phyloP scores from a whole-genome alignment of 768 basidiomycete species.

The Lactarius hatsudake region DNA sequence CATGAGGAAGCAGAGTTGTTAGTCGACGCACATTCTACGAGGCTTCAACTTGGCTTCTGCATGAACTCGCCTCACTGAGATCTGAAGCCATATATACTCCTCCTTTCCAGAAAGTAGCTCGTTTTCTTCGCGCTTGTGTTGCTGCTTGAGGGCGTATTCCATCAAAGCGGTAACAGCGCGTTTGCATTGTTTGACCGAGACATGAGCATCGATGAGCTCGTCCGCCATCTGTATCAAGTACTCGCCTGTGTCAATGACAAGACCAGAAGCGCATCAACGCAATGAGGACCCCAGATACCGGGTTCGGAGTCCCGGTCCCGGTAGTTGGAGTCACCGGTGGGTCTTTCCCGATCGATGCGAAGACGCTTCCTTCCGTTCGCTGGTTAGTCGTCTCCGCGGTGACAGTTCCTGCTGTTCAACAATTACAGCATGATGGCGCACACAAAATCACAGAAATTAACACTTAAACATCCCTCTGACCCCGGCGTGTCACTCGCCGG shows the following conservation, averaged over 20 bases:
- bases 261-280: background rate
- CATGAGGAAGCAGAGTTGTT: background rate
- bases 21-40: constrained; percentile 68
- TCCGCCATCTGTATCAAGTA: background rate
- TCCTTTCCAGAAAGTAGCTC: constrained; percentile 78
- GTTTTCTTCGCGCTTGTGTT: constrained; percentile 61
- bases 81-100: constrained; percentile 84
- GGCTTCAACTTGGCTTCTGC: constrained; percentile 78
- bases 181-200: constrained; percentile 69
- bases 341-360: background rate
- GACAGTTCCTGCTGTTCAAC: background rate
- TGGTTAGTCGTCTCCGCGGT: background rate
- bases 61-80: constrained; percentile 81
- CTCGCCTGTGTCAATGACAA: background rate
- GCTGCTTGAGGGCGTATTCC: constrained; percentile 61
- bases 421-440: background rate
- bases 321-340: background rate
- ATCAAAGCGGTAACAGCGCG: constrained; percentile 79
- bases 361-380: background rate
- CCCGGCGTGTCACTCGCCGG: constrained; percentile 7
- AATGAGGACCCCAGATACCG: constrained; percentile 14
- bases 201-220: constrained; percentile 64
- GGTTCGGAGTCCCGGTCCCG: background rate
- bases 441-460: constrained; percentile 8
- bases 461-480: constrained; percentile 4